Conservation (phyloP, 2,329 filamentous ascomycete genomes). For the Emericellopsis atlantica region DNA sequence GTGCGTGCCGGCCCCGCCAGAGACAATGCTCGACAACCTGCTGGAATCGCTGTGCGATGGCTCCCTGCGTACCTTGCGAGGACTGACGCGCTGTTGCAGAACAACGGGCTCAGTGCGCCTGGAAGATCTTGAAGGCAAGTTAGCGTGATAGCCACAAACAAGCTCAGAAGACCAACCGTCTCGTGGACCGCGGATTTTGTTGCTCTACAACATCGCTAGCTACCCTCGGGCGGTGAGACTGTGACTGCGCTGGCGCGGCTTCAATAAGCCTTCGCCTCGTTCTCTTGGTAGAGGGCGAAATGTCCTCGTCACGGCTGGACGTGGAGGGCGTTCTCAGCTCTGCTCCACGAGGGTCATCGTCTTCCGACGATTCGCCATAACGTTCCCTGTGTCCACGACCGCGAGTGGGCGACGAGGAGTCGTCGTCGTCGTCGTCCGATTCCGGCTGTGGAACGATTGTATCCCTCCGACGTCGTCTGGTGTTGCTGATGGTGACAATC, state of each 20-base stretch:
- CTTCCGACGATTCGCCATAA: not conserved
- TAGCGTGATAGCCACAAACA: not conserved
- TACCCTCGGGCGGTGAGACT: not conserved
- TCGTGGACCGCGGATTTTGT: not conserved
- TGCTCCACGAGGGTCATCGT: not conserved
- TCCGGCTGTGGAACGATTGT: not conserved
- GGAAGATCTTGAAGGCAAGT: not conserved
- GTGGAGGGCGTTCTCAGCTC: not conserved
- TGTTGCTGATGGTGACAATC: not conserved
- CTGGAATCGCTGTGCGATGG: not conserved
- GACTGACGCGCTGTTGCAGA: not conserved
- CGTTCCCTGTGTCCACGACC: not conserved
- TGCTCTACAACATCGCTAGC: not conserved
- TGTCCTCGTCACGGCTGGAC: not conserved
- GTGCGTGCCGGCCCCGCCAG: not conserved
- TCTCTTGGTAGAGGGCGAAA: not conserved
- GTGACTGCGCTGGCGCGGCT: no score
- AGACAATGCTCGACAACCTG: not conserved
- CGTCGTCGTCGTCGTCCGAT: not conserved
- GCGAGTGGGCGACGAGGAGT: not conserved
- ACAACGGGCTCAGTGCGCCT: not conserved
- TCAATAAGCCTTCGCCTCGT: not conserved
- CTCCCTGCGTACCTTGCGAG: not conserved
- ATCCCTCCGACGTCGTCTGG: not conserved
- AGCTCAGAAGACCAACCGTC: not conserved